These are phyloP conservation scores for Xylaria sp. DNA, from an alignment of 495 filamentous ascomycete species.

Conservation along the genomic window DNA sequence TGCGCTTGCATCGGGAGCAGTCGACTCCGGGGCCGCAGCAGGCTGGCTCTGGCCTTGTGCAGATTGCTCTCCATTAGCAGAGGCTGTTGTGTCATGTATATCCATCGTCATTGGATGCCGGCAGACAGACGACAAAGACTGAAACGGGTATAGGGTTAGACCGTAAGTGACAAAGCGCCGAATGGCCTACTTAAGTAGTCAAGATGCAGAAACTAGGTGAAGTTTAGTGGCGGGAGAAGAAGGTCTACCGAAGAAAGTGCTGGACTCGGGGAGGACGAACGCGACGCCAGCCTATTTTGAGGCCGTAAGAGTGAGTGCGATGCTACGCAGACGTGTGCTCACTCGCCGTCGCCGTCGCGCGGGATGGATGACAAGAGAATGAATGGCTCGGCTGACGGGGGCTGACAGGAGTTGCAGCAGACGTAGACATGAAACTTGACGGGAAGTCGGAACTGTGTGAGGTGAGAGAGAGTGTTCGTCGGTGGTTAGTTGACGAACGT, in stretches of 20 bases:
- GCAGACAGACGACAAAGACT: neutral
- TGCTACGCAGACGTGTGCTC: slow-evolving; percentile 3
- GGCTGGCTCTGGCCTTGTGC: neutral
- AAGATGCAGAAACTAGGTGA: neutral
- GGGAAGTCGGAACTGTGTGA: neutral
- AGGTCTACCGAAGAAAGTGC: neutral
- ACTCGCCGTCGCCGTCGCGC: slow-evolving; percentile 2
- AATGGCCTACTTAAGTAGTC: neutral
- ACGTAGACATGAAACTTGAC: slow-evolving; percentile 1
- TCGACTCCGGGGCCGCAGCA: slow-evolving; percentile 1
- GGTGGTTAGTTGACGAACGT: neutral
- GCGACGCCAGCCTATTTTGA: neutral
- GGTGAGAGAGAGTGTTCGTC: neutral
- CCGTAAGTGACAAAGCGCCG: neutral
- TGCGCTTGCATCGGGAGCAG: slow-evolving; percentile 8
- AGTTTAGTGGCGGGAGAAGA: neutral
- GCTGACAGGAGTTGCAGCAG: neutral
- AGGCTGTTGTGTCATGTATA: slow-evolving; percentile 3
- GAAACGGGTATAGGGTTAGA: slow-evolving; percentile 2
- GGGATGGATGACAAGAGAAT: neutral
- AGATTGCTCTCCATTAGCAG: neutral
- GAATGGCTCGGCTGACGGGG: too few relatives aligned
- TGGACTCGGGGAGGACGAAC: neutral
- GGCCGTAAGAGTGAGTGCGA: neutral
- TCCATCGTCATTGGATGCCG: slow-evolving; percentile 14